A percentile compares a stretch with the other conserved stretches of the same genome.
Evolutionary conservation across 164 flowering plant species (phyloP).

Genomic region (Vitis cinerea): DNA sequence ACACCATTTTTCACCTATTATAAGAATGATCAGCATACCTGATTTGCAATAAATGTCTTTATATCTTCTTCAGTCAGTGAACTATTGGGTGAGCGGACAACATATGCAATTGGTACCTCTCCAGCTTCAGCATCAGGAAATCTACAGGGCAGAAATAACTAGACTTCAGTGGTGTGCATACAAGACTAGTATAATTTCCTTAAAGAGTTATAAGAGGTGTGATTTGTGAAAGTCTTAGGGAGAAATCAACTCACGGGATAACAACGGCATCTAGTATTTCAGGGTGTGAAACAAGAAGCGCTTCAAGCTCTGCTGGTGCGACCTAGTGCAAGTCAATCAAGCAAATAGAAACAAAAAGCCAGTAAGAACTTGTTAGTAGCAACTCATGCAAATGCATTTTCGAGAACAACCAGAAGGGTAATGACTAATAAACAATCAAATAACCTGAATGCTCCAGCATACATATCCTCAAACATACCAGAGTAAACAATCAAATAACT

Average conservation of each 20-base stretch:
- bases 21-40: constrained; percentile 36
- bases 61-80: constrained; percentile 66
- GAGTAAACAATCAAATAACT: too few relatives aligned
- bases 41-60: constrained; percentile 66
- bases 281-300: constrained; percentile 75
- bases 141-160: constrained; percentile 30
- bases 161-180: neutral
- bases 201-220: neutral
- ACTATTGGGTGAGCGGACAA: constrained; percentile 69
- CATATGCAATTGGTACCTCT: constrained; percentile 87
- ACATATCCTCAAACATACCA: too few relatives aligned
- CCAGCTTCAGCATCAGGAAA: constrained; percentile 94
- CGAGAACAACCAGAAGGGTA: neutral
- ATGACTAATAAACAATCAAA: too few relatives aligned
- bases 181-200: neutral
- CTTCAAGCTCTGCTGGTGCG: constrained; percentile 83
- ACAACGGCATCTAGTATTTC: constrained; percentile 92
- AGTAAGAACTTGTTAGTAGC: neutral
- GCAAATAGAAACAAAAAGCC: neutral
- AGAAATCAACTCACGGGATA: constrained; percentile 74
- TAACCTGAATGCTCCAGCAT: neutral
- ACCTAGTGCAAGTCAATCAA: constrained; percentile 10
- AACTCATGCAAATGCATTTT: neutral
- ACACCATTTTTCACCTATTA: neutral
- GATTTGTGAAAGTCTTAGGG: neutral